Conservation (phyloP, 2,329 filamentous ascomycete species). For the Paraconiothyrium sp. region DNA sequence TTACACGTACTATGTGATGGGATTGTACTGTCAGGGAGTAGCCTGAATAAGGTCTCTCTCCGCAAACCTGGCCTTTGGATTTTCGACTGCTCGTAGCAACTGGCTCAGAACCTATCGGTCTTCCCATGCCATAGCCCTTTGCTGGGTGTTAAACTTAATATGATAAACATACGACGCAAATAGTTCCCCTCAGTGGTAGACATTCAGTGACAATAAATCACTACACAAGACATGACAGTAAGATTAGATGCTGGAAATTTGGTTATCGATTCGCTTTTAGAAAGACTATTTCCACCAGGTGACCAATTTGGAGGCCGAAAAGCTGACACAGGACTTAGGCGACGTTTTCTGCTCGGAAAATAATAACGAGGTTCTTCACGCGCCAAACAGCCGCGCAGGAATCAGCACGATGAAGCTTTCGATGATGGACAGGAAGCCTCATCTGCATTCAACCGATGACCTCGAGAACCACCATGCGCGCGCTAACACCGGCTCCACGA, state of each 20-base stretch:
- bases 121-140: not conserved
- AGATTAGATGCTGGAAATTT: not conserved
- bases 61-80: not conserved
- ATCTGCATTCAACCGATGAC: conserved; percentile 10
- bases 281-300: not conserved
- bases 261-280: not conserved
- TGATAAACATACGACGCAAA: too few species aligned
- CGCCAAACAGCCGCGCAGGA: not conserved
- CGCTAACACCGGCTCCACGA: conserved; percentile 19
- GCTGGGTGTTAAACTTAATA: too few species aligned
- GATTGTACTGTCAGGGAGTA: not conserved
- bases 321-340: not conserved
- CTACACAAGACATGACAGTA: too few species aligned
- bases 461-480: conserved; percentile 21
- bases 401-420: not conserved
- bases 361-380: not conserved
- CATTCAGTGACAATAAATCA: too few species aligned
- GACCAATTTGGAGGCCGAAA: not conserved
- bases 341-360: too few species aligned
- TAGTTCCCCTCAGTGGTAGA: too few species aligned
- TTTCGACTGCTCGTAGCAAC: not conserved
- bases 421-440: not conserved
- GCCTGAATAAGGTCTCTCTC: not conserved
- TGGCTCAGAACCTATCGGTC: not conserved
- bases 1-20: not conserved